Base-by-base conservation (phyloP, 2,329 filamentous ascomycete species). In the Aspergillus transmontanensis region DNA sequence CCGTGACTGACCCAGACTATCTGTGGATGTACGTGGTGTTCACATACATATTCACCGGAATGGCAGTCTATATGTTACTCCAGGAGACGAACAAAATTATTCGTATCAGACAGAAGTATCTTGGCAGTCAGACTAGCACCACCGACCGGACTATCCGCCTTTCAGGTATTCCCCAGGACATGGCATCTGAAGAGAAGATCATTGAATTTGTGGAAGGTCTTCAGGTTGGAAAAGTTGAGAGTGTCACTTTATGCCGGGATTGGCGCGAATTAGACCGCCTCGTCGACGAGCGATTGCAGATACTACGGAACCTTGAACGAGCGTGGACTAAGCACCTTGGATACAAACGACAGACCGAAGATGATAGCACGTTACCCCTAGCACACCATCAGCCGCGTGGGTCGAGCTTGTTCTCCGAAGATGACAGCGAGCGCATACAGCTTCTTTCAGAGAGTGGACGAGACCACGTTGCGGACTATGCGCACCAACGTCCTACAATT, bases 21-120 rank as follows among this genome's bases (percentile, higher is more conserved):
- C 81, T 97, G 1, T 97, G 94, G 93, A 91, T 94, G 72, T 97
- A 98, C 73, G 86, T 97, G 16, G 83, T 91, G n/a, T 99, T 99
- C 71, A 92, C 93, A 1, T 99, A 97, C 80, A 84, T 98, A 57
- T 99, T 98, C 77, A 94, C 90, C 6, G 87, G 83, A 1, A 80
- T 98, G 48, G 91, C 92, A 0, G 82, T 97, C 14, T 96, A 94
- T 75, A 86, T 94, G 69, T 88, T 98, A 71, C 88, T 94, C 63
- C 85, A 86, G 48, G 90, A 97, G 78, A 98, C 95, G 0, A 87
- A 90, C 69, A 90, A 89, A 63, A 90, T 99, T 58, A 96, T 98
- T 67, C 87, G 89, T 61, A 86, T 94, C 34, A 85, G 95, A 28
- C 95, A 99, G 76, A 89, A 93, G 63, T 99, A 97, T 74, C 85